These are phyloP conservation scores for Nothomitra cinnamomea DNA, from an alignment of 2,329 filamentous ascomycete species.

Conservation along the genomic window DNA sequence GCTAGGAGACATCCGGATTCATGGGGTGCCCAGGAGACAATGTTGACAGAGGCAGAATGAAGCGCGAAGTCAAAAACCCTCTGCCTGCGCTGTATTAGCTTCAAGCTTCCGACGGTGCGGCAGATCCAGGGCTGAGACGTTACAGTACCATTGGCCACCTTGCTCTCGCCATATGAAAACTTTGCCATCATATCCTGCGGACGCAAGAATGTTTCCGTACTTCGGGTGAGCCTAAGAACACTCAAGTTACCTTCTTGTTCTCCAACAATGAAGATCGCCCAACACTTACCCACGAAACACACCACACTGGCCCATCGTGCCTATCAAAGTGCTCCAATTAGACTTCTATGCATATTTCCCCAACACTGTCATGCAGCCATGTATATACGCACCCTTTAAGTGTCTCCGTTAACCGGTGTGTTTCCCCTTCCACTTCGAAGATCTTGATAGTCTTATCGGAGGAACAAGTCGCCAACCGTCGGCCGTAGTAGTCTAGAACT, in stretches of 20 bases:
- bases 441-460: constrained; percentile 99
- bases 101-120: constrained; percentile 12
- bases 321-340: constrained; percentile 28
- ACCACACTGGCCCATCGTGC: constrained; percentile 96
- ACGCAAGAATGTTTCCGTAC: constrained; percentile 94
- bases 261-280: neutral
- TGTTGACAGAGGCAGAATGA: constrained; percentile 93
- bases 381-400: constrained; percentile 62
- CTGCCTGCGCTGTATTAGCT: constrained; percentile 32
- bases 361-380: constrained; percentile 18
- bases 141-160: constrained; percentile 12
- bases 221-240: constrained; percentile 63
- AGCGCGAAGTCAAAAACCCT: constrained; percentile 84
- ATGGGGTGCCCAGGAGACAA: constrained; percentile 93
- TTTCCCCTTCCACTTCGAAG: constrained; percentile 90
- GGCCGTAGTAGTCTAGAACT: constrained; percentile 94
- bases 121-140: neutral
- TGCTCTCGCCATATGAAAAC: constrained; percentile 98
- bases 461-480: constrained; percentile 88
- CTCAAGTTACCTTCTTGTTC: neutral
- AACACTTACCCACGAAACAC: constrained; percentile 60
- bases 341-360: neutral
- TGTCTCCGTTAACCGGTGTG: constrained; percentile 78
- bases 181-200: constrained; percentile 90
- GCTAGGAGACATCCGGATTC: constrained; percentile 89